Conservation (phyloP, 768 basidiomycete genomes). For the Russula lepida region DNA sequence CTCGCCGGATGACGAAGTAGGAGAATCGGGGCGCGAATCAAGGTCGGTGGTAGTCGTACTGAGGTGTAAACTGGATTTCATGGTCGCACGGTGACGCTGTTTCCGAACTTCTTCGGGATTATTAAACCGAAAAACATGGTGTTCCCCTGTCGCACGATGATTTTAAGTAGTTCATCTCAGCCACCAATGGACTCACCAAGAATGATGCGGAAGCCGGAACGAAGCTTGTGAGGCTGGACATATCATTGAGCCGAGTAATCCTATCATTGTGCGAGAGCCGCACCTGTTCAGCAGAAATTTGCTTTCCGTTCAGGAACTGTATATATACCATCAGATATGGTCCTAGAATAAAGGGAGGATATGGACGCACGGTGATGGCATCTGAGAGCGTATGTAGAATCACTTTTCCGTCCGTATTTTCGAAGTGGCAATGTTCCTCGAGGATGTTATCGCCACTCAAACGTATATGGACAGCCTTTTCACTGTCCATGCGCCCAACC, state of each 20-base stretch:
- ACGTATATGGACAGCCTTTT: slow-evolving; percentile 77
- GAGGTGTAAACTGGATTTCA: slow-evolving; percentile 59
- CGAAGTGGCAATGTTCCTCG: slow-evolving; percentile 88
- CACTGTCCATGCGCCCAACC: slow-evolving; percentile 84
- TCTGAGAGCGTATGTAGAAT: slow-evolving; percentile 69
- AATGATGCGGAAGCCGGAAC: slow-evolving; percentile 94
- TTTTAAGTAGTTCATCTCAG: neutral
- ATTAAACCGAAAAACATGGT: slow-evolving; percentile 97
- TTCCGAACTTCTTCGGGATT: slow-evolving; percentile 93
- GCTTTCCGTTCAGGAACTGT: slow-evolving; percentile 91
- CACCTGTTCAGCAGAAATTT: slow-evolving; percentile 70
- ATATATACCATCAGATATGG: slow-evolving; percentile 10
- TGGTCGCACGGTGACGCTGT: slow-evolving; percentile 72
- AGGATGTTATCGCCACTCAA: slow-evolving; percentile 88
- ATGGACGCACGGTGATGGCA: slow-evolving; percentile 65
- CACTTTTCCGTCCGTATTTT: slow-evolving; percentile 80
- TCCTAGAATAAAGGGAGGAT: neutral
- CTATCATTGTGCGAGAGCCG: slow-evolving; percentile 21
- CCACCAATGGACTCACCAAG: slow-evolving; percentile 48
- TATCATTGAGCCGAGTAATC: slow-evolving; percentile 1
- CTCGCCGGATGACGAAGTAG: slow-evolving; percentile 57
- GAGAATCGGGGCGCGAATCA: slow-evolving; percentile 75
- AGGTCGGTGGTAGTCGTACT: slow-evolving; percentile 61
- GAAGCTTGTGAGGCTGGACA: slow-evolving; percentile 64
- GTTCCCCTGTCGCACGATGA: slow-evolving; percentile 52